Evolutionary conservation across 2,329 filamentous ascomycete species (phyloP).

Genomic region (Camillea tinctor): DNA sequence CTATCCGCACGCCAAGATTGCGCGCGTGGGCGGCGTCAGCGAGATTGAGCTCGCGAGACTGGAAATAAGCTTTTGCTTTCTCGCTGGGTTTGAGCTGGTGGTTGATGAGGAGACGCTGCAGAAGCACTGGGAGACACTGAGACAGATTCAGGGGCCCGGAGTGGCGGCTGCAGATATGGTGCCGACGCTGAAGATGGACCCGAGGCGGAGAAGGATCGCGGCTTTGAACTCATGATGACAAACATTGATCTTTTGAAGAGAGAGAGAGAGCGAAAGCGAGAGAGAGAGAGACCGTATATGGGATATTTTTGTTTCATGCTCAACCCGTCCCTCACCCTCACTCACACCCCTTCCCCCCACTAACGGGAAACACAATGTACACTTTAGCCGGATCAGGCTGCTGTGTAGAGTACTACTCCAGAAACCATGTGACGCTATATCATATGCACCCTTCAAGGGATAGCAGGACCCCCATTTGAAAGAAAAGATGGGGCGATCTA

Average conservation of each 20-base stretch:
- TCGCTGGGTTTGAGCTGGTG: slow-evolving; percentile 79
- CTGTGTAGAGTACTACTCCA: background rate
- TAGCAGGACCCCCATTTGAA: background rate
- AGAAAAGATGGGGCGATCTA: background rate
- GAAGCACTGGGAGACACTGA: slow-evolving; percentile 66
- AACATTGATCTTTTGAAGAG: no score
- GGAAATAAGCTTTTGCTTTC: slow-evolving; percentile 86
- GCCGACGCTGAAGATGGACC: slow-evolving; percentile 20
- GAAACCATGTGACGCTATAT: background rate
- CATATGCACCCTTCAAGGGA: no score
- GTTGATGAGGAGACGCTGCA: slow-evolving; percentile 60
- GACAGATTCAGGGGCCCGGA: slow-evolving; percentile 13
- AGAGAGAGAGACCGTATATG: no score
- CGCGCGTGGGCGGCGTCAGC: slow-evolving; percentile 84
- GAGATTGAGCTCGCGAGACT: slow-evolving; percentile 77
- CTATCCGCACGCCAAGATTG: slow-evolving; percentile 80
- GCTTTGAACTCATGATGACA: background rate
- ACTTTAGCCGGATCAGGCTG: background rate
- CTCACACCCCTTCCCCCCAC: no score
- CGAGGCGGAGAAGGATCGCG: slow-evolving; percentile 14
- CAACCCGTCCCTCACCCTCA: no score
- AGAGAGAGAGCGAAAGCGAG: no score
- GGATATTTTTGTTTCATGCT: no score
- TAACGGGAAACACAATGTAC: no score
- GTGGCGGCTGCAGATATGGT: slow-evolving; percentile 5